A percentile compares a stretch with the other conserved stretches of the same genome.
Conservation (phyloP, 1,284 basidiomycete genomes). For the Erythrobasidium hasegawianum region DNA sequence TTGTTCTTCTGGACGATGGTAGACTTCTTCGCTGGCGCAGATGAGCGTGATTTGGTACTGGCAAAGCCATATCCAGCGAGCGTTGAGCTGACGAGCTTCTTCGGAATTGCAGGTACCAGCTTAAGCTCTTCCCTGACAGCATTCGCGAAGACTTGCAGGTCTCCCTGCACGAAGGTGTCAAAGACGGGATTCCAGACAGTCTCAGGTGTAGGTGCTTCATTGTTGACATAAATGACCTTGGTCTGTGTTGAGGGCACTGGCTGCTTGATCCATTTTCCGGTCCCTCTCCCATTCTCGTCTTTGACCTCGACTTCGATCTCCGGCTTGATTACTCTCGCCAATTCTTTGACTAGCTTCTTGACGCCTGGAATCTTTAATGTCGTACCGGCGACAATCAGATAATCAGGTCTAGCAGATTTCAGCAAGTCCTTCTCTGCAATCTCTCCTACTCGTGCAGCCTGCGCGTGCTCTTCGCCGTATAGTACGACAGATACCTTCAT, state of each 20-base stretch:
- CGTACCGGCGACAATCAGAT: slow-evolving; percentile 85
- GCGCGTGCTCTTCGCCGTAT: slow-evolving; percentile 83
- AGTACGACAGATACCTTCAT: slow-evolving; percentile 83
- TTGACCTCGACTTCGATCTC: slow-evolving; percentile 43
- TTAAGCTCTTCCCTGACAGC: slow-evolving; percentile 39
- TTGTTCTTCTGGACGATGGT: not conserved
- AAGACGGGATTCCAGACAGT: slow-evolving; percentile 87
- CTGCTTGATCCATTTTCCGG: slow-evolving; percentile 23
- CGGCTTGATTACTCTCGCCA: slow-evolving; percentile 69
- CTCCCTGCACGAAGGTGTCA: slow-evolving; percentile 84
- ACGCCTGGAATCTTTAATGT: slow-evolving; percentile 86
- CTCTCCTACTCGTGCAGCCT: slow-evolving; percentile 80
- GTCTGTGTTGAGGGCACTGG: slow-evolving; percentile 35
- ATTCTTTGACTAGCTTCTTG: slow-evolving; percentile 86
- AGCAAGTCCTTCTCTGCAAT: slow-evolving; percentile 71
- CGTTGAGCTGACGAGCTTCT: not conserved
- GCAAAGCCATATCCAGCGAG: not conserved
- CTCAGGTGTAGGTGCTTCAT: slow-evolving; percentile 80
- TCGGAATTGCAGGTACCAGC: too few species aligned
- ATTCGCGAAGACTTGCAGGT: slow-evolving; percentile 72
- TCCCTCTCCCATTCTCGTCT: slow-evolving; percentile 22
- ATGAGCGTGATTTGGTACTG: not conserved
- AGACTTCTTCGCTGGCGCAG: not conserved
- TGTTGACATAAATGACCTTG: slow-evolving; percentile 72
- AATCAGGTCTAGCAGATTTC: slow-evolving; percentile 63